These are phyloP conservation scores for Cladosporium oxysporum DNA, from an alignment of 2,329 filamentous ascomycete genomes.

Conservation along the genomic window DNA sequence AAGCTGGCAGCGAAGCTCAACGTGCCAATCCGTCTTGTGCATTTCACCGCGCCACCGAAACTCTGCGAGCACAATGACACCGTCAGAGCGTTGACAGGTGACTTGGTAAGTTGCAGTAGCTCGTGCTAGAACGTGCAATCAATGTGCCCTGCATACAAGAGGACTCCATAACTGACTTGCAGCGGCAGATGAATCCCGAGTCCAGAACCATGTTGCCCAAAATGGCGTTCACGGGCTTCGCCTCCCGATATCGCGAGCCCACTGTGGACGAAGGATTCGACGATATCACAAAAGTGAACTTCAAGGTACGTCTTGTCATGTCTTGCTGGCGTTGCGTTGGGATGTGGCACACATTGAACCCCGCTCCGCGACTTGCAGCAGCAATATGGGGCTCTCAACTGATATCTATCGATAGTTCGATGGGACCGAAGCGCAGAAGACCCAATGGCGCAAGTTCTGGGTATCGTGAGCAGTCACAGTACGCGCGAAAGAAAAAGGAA, in stretches of 20 bases:
- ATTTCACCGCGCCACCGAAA: slow-evolving; percentile 71
- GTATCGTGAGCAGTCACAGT: slow-evolving; percentile 36
- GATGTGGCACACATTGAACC: neutral
- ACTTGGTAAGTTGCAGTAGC: slow-evolving; percentile 30
- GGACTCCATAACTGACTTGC: slow-evolving; percentile 16
- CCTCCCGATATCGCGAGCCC: slow-evolving; percentile 72
- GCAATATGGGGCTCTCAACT: slow-evolving; percentile 11
- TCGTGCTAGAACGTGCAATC: slow-evolving; percentile 3
- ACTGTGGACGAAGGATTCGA: slow-evolving; percentile 76
- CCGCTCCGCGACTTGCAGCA: slow-evolving; percentile 6
- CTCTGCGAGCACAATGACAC: slow-evolving; percentile 85
- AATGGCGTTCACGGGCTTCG: slow-evolving; percentile 77
- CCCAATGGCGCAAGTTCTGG: slow-evolving; percentile 79
- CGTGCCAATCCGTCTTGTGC: slow-evolving; percentile 80
- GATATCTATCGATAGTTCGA: slow-evolving; percentile 54
- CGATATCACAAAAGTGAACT: slow-evolving; percentile 74
- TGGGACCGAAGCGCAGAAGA: slow-evolving; percentile 67
- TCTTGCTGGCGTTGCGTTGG: slow-evolving; percentile 13
- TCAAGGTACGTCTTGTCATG: slow-evolving; percentile 54
- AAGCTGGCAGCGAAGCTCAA: slow-evolving; percentile 68
- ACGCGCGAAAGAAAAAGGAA: neutral
- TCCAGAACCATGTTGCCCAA: slow-evolving; percentile 70
- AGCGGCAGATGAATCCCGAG: slow-evolving; percentile 74
- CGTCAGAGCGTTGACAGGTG: slow-evolving; percentile 67
- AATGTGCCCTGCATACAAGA: slow-evolving; percentile 14